phyloP scores from a whole-genome alignment of 2,329 filamentous ascomycete genomes.

The Trematosphaeria pertusa region DNA sequence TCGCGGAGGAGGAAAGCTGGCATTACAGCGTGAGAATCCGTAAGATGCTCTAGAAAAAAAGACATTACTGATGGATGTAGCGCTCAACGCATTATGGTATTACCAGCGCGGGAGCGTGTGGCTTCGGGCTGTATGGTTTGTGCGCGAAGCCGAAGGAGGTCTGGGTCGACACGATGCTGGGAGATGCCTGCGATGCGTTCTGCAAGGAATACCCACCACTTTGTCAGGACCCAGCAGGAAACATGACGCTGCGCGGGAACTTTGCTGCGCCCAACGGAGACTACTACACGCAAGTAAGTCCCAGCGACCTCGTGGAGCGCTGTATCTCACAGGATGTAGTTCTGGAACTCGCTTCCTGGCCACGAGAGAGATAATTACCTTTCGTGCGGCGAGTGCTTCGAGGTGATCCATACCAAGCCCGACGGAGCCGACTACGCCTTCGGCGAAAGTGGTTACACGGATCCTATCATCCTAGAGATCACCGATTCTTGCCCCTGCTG shows the following conservation, averaged over 20 bases:
- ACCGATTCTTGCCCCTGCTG: constrained; percentile 3
- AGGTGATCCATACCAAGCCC: constrained; percentile 1
- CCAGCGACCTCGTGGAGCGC: too few species aligned
- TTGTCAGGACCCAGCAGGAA: not conserved
- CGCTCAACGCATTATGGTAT: constrained; percentile 2
- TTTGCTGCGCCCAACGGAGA: constrained; percentile 2
- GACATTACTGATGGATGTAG: not conserved
- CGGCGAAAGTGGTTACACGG: constrained; percentile 1
- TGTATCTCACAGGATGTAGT: not conserved
- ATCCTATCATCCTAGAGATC: constrained; percentile 4
- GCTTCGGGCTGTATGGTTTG: constrained; percentile 1
- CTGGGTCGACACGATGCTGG: constrained; percentile 1
- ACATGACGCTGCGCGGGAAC: not conserved
- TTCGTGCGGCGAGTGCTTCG: constrained; percentile 3
- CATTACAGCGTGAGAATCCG: not conserved
- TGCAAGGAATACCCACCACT: constrained; percentile 1
- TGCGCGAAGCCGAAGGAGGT: not conserved
- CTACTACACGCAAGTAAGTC: constrained; percentile 2
- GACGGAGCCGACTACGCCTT: not conserved
- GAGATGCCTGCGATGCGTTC: constrained; percentile 1
- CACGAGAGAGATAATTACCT: constrained; percentile 5
- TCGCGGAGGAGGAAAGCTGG: not conserved
- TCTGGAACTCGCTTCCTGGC: not conserved
- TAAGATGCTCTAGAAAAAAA: not conserved
- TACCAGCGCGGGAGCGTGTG: not conserved